Evolutionary conservation across 306 rosid genomes (phyloP), one percentile per base, ranked within the genome.

Genomic region (Citrullus mucosospermus): DNA sequence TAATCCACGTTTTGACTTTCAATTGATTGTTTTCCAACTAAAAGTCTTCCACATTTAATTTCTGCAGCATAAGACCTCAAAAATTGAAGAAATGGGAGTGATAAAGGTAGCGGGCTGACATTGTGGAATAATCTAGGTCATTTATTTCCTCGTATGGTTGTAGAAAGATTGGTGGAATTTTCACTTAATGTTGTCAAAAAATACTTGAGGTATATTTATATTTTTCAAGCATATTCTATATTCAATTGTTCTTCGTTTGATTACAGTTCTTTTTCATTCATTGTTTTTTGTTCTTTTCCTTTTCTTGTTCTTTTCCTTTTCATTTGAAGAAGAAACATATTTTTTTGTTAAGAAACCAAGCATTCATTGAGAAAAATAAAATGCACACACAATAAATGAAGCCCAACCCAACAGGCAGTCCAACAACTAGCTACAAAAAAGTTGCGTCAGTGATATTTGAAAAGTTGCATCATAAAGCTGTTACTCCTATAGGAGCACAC

Each of bases 31-130:
- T 55, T 36, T 83, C 22, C 80, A 36, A 74, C 77, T 86, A 79
- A 66, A 57, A 34, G 38, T 48, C 66, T 76, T 74, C 58, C 39
- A 30, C 80, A 81, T 76, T 81, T 81, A 18, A 79, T 79, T 20
- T 65, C 12, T 36, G 87, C 93, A 95, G 99, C 97, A 96, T 76
- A 96, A 88, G 90, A 84, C 92, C 87, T 87, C 99, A 81, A 96
- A 87, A 87, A 87, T 91, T 39, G 97, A 91, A 82, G 97, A 96
- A 83, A 78, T 91, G 85, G 98, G 96, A 79, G 91, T 87, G 61
- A 91, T 92, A 61, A 92, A 81, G 88, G 93, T 96, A 81, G 97
- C 93, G 5, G 99, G 97, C 83, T 91, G 86, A 86, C 80, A 81
- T 83, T 85, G 78, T 79, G 87, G 78, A 82, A 38, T 79, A 78